These are phyloP conservation scores for Triangularia setosa DNA, from an alignment of 2,329 filamentous ascomycete species.

Conservation along the genomic window DNA sequence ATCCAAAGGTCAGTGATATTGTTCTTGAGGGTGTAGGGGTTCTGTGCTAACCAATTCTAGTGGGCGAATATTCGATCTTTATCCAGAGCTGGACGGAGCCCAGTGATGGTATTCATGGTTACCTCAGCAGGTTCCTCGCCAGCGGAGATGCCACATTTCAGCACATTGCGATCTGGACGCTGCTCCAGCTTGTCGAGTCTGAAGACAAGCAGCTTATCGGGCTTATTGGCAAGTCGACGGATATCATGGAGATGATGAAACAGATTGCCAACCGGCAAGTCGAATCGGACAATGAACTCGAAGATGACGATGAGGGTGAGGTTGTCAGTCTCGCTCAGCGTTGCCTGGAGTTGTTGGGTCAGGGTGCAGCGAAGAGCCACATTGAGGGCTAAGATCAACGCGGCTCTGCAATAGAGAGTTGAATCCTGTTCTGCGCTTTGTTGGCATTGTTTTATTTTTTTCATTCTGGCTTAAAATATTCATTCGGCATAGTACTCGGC, in stretches of 20 bases:
- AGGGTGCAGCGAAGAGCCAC: conserved; percentile 70
- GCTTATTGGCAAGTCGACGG: conserved; percentile 82
- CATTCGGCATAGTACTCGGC: conserved; percentile 36
- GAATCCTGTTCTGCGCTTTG: not conserved
- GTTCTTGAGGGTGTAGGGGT: not conserved
- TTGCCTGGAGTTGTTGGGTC: conserved; percentile 81
- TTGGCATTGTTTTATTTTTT: conserved; percentile 11
- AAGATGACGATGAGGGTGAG: conserved; percentile 88
- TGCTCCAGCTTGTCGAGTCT: conserved; percentile 91
- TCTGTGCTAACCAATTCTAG: conserved; percentile 42
- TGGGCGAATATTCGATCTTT: conserved; percentile 95
- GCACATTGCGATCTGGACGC: conserved; percentile 97
- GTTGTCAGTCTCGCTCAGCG: conserved; percentile 87
- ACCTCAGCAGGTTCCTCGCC: conserved; percentile 85
- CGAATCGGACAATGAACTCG: conserved; percentile 80
- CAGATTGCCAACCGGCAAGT: conserved; percentile 85
- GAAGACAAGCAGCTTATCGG: conserved; percentile 87
- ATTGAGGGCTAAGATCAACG: conserved; percentile 63
- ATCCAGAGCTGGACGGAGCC: conserved; percentile 91
- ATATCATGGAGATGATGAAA: conserved; percentile 88
- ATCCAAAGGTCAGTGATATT: conserved; percentile 69
- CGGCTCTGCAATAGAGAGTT: not conserved
- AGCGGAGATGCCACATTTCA: conserved; percentile 97
- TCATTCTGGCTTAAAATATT: conserved; percentile 26
- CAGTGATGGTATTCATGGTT: conserved; percentile 91